A percentile compares a stretch with the other conserved stretches of the same genome.
These are phyloP conservation scores for Torulaspora delbrueckii DNA, from an alignment of 805 yeast genomes.

Conservation along the genomic window DNA sequence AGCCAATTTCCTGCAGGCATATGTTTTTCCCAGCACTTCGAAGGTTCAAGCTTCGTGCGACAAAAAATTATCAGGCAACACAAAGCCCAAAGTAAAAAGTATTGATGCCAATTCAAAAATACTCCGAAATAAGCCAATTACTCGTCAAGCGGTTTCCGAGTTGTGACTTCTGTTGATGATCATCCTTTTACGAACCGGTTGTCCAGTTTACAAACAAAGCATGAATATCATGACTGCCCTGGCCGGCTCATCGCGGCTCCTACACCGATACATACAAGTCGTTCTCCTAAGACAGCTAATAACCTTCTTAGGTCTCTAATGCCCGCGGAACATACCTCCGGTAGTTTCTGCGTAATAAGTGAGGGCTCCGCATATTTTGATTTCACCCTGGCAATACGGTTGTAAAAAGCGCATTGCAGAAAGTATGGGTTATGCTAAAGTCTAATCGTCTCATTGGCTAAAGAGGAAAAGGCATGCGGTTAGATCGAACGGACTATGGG, in stretches of 20 bases:
- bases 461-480: background rate
- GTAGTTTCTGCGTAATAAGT: background rate
- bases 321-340: background rate
- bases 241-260: background rate
- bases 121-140: slow-evolving; percentile 20
- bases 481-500: too few relatives aligned
- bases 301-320: background rate
- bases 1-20: slow-evolving; percentile 37
- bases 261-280: background rate
- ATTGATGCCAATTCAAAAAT: slow-evolving; percentile 17
- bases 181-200: background rate
- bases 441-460: background rate
- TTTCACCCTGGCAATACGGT: background rate
- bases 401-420: background rate
- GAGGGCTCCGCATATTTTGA: background rate
- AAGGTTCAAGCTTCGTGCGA: background rate
- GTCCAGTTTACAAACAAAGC: background rate
- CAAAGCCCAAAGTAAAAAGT: slow-evolving; percentile 7
- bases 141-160: slow-evolving; percentile 20
- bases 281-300: background rate
- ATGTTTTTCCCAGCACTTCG: slow-evolving; percentile 24
- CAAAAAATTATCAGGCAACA: background rate
- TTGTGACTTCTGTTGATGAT: background rate
- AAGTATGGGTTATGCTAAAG: background rate
- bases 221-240: background rate